Conservation (phyloP, 305 asterid species). For the Ilex paraguariensis region DNA sequence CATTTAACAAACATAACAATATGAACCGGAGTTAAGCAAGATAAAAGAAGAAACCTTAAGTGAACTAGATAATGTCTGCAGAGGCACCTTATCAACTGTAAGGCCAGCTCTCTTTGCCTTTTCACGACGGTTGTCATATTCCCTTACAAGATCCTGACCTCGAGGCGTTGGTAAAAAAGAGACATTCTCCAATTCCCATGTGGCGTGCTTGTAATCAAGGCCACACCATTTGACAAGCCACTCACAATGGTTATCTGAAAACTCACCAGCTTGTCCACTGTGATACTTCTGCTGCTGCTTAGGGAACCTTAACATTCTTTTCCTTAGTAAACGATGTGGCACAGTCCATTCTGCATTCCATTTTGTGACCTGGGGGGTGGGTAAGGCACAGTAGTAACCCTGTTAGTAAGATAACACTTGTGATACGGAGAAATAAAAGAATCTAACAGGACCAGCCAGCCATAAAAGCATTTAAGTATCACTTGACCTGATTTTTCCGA, state of each 20-base stretch:
- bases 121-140: slow-evolving; percentile 42
- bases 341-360: slow-evolving; percentile 65
- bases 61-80: too few relatives aligned
- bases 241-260: slow-evolving; percentile 41
- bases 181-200: slow-evolving; percentile 70
- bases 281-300: slow-evolving; percentile 23
- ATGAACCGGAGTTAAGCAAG: too few relatives aligned
- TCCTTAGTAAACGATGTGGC: slow-evolving; percentile 59
- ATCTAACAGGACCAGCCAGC: too few relatives aligned
- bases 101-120: slow-evolving; percentile 24
- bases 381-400: background rate
- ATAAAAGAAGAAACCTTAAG: too few relatives aligned
- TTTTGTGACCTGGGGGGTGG: slow-evolving; percentile 33
- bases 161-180: slow-evolving; percentile 37
- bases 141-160: slow-evolving; percentile 41
- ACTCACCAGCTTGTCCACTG: slow-evolving; percentile 28
- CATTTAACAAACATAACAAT: too few relatives aligned
- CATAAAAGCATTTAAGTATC: background rate
- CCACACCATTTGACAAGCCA: slow-evolving; percentile 81
- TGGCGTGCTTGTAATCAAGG: slow-evolving; percentile 55
- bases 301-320: slow-evolving; percentile 32
- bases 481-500: slow-evolving; percentile 42
- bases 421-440: too few relatives aligned
- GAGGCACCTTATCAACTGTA: slow-evolving; percentile 32
- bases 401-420: background rate